Percentiles rank a stretch among this genome's conserved stretches.
Evolutionary conservation across 2,329 filamentous ascomycete species (phyloP).

Genomic region (Myotisia sp.): DNA sequence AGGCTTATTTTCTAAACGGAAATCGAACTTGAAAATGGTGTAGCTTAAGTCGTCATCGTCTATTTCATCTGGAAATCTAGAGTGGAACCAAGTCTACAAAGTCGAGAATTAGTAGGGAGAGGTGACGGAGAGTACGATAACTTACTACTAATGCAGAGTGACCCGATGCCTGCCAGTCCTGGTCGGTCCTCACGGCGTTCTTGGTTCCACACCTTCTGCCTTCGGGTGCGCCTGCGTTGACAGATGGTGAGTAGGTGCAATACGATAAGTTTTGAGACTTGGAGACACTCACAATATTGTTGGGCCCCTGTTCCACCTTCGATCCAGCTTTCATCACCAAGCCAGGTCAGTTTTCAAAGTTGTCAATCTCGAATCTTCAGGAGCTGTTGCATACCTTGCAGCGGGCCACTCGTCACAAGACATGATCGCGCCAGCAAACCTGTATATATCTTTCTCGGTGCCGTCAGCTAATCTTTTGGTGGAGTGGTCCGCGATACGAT

Average conservation of each 20-base stretch:
- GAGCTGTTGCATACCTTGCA: constrained; percentile 1
- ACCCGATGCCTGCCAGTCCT: not conserved
- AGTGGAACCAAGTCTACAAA: too few species aligned
- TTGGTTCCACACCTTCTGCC: not conserved
- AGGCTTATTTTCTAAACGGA: not conserved
- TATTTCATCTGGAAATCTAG: not conserved
- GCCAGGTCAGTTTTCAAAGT: not conserved
- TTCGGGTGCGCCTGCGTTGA: not conserved
- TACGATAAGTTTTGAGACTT: not conserved
- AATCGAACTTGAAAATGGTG: constrained; percentile 1
- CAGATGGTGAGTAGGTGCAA: not conserved
- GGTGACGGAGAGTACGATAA: not conserved
- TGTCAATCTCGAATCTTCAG: too few species aligned
- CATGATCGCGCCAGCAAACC: not conserved
- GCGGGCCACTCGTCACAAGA: constrained; percentile 1
- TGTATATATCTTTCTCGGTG: too few species aligned
- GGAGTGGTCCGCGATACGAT: constrained; percentile 1
- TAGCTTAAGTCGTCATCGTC: not conserved
- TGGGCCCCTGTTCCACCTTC: not conserved
- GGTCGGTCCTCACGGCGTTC: not conserved
- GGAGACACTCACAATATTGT: not conserved
- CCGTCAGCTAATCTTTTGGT: too few species aligned
- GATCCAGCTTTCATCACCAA: not conserved
- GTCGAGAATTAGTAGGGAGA: not conserved
- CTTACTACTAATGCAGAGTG: not conserved